Base-by-base conservation (phyloP, 805 yeast species). In the Nakazawaea molendinolei region DNA sequence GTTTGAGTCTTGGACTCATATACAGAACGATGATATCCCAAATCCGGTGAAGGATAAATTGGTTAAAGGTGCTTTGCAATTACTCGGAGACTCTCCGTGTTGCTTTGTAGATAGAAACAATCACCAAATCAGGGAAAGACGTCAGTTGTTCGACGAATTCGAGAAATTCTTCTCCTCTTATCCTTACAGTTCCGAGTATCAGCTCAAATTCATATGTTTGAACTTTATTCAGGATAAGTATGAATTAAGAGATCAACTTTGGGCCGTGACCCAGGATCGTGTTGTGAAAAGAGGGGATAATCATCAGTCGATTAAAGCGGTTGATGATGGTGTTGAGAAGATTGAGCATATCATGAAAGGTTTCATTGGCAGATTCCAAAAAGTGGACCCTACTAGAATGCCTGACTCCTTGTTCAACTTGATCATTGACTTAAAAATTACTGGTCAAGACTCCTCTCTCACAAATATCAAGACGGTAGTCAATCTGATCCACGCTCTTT, bases 91-190 rank as follows among this genome's bases (percentile, higher is more conserved):
- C 5, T 44, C 53, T 15, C 62, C 61, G 9, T 77, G 76, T 20
- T 86, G 86, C 1, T 59, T 86, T 33, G 65, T 83, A 9, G 98
- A 92, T 51, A 69, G 95, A 48, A 90, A 90, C 56, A 89, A 92
- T 52, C 90, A 84, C 53, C 73, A 72, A 50, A 60, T 46, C 17
- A 60, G 76, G 30, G 97, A 90, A 57, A 67, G 98, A 28, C 51
- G 61, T 39, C 80, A 80, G 47, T 54, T 87, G 1, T 69, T 87
- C 38, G 67, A 64, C 2, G 76, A 74, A 46, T 63, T 78, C 32
- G 51, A 51, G 13, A 51, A 56, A 15, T 50, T 69, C 14, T 70
- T 69, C 36, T 65, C 61, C 23, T 56, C 62, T 2, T 66, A 69
- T 28, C 59, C 74, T 4, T 58, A 64, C 35, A 31, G 24, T 16